phyloP scores from a whole-genome alignment of 2,329 filamentous ascomycete genomes.

The Coniochaeta ligniaria region DNA sequence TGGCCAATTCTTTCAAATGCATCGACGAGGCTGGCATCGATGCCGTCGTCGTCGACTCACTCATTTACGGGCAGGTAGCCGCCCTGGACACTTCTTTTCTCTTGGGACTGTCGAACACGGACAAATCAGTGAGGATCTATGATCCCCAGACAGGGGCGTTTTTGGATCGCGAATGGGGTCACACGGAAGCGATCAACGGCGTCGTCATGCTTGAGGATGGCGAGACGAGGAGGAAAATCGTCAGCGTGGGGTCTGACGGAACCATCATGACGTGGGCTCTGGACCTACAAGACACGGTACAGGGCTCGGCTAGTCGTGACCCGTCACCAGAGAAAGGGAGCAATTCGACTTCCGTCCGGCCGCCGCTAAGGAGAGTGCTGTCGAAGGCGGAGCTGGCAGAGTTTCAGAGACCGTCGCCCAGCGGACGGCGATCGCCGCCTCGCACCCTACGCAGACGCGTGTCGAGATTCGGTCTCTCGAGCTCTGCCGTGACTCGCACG shows the following conservation, averaged over 20 bases:
- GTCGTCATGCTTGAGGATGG: conserved; percentile 62
- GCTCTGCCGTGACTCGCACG: conserved; percentile 25
- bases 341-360: conserved; percentile 45
- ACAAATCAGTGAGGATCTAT: conserved; percentile 92
- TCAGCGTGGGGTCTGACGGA: conserved; percentile 73
- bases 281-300: conserved; percentile 38
- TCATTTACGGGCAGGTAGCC: conserved; percentile 56
- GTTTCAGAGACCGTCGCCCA: conserved; percentile 51
- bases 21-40: conserved; percentile 75
- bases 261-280: conserved; percentile 75
- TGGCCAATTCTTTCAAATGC: conserved; percentile 70
- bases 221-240: conserved; percentile 48
- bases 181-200: conserved; percentile 89
- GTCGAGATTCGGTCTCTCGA: conserved; percentile 40
- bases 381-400: conserved; percentile 83
- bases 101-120: conserved; percentile 84
- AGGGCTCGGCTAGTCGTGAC: conserved; percentile 37
- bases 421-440: conserved; percentile 47
- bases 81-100: conserved; percentile 57
- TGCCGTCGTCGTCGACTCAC: conserved; percentile 72
- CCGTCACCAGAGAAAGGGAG: conserved; percentile 46
- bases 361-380: conserved; percentile 76
- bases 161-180: conserved; percentile 85
- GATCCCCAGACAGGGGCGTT: conserved; percentile 70
- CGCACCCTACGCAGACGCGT: conserved; percentile 46